A percentile compares a stretch with the other conserved stretches of the same genome.
Evolutionary conservation across 345 rosid species (phyloP).

Genomic region (Dimocarpus longan): DNA sequence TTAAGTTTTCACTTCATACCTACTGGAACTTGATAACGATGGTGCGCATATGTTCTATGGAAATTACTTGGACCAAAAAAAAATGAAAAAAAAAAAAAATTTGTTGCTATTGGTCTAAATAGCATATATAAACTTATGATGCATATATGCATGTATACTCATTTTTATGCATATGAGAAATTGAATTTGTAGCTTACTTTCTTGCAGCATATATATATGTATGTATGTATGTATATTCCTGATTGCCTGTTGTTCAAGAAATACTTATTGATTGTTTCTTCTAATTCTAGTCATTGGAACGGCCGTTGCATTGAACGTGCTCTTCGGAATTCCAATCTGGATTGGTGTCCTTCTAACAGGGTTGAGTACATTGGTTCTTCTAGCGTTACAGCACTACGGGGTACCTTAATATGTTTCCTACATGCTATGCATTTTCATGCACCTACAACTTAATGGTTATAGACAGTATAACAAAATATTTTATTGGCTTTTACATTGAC

Average conservation of each 20-base stretch:
- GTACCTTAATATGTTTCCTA: constrained; percentile 36
- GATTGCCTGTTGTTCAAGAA: background rate
- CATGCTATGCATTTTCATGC: background rate
- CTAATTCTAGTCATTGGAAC: constrained; percentile 80
- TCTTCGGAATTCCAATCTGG: constrained; percentile 86
- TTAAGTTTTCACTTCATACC: background rate
- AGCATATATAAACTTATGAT: background rate
- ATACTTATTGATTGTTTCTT: constrained; percentile 12
- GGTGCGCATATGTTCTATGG: background rate
- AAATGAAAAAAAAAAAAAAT: too few species aligned
- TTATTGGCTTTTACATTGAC: background rate
- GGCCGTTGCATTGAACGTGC: constrained; percentile 95
- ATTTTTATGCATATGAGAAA: constrained; percentile 3
- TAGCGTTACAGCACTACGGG: constrained; percentile 89
- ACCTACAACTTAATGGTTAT: background rate
- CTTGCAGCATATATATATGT: background rate
- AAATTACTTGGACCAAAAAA: background rate
- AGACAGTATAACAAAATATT: background rate
- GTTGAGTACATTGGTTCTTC: constrained; percentile 77
- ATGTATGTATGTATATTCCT: background rate
- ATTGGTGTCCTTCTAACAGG: constrained; percentile 91
- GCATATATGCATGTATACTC: background rate
- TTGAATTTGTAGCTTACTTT: background rate
- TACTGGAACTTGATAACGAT: background rate
- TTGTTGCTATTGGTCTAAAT: background rate